Evolutionary conservation across 2,329 filamentous ascomycete species (phyloP), one percentile per base, ranked within the genome.

Genomic region (Trichophyton benhamiae): DNA sequence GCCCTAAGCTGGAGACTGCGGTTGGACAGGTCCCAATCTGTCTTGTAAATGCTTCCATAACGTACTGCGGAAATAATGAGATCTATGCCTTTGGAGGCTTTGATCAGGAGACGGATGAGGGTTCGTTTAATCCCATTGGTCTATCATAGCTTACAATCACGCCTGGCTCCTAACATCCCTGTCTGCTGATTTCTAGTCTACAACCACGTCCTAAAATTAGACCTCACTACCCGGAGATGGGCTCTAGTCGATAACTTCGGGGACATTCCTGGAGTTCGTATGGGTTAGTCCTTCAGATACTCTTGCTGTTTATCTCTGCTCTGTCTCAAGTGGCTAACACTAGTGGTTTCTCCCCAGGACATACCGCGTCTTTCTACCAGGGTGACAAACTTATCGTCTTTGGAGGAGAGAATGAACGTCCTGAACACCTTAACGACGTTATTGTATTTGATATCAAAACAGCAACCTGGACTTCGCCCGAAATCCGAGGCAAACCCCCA

Each of bases 71-170:
- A 63, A 94, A 96, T 76, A 94, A 97, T 72, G 86, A 94, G 74
- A 97, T 99, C 68, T 97, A 95, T 75, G 94, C 92, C 9, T 99
- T 99, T 78, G 94, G 94, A 49, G 94, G 94, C 17, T 99, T 99
- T 71, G 94, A 99, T 72, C 92, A 97, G 75, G 97, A 96, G 72
- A 99, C 94, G 0, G 94, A 99, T 73, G 94, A 99, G 78, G 89
- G 82, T 82, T 65, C 25, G 68, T 67, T 49, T 48, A 25, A 33
- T 53, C 49, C 49, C 49, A 27, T 49, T 42, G 41, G 59, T 53
- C 44, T 57, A 49, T 60, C 30, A 27, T 44, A 13, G 20, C 17
- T n/a, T 57, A 38, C 33, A 15, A 33, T 30, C 44, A 57, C 58
- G 52, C 61, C 60, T 41, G 15, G 27, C 38, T 25, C 2, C 63